A percentile compares a stretch with the other conserved stretches of the same genome.
phyloP scores from a whole-genome alignment of 305 asterid species.

The Galium porrigens region DNA sequence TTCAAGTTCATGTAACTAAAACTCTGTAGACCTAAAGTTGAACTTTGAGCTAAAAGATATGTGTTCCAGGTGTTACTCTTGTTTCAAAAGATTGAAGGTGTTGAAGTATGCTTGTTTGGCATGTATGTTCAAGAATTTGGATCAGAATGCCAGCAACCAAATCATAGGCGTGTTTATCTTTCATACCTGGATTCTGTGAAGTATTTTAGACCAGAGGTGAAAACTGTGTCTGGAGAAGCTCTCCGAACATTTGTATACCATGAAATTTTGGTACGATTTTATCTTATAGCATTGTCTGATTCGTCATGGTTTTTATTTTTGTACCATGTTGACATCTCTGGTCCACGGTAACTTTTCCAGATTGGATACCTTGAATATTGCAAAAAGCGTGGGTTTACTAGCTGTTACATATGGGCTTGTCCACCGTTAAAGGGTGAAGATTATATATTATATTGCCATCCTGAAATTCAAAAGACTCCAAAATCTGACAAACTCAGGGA shows the following conservation, averaged over 20 bases:
- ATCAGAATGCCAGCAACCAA: slow-evolving; percentile 89
- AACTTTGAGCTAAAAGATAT: slow-evolving; percentile 17
- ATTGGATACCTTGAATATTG: slow-evolving; percentile 90
- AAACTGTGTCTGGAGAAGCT: slow-evolving; percentile 87
- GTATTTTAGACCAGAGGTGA: slow-evolving; percentile 92
- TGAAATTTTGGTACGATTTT: slow-evolving; percentile 67
- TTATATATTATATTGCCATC: slow-evolving; percentile 90
- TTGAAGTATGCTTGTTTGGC: slow-evolving; percentile 95
- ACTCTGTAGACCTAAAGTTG: background rate
- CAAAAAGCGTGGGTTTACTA: slow-evolving; percentile 81
- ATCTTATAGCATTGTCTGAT: slow-evolving; percentile 12
- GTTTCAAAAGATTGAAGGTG: slow-evolving; percentile 94
- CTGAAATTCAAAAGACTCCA: slow-evolving; percentile 98
- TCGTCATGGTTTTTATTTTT: background rate
- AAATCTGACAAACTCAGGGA: slow-evolving; percentile 94
- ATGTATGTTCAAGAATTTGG: slow-evolving; percentile 99
- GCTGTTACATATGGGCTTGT: slow-evolving; percentile 98
- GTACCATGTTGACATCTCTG: slow-evolving; percentile 17
- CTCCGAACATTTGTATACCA: slow-evolving; percentile 92
- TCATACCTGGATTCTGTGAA: slow-evolving; percentile 92
- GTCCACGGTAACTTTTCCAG: slow-evolving; percentile 25
- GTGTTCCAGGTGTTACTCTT: slow-evolving; percentile 61
- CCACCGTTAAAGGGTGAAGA: slow-evolving; percentile 96
- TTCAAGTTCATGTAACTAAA: background rate
- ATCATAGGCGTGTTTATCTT: slow-evolving; percentile 93